Base-by-base conservation (phyloP, 2,329 filamentous ascomycete species). In the Boeremia lycopersici region DNA sequence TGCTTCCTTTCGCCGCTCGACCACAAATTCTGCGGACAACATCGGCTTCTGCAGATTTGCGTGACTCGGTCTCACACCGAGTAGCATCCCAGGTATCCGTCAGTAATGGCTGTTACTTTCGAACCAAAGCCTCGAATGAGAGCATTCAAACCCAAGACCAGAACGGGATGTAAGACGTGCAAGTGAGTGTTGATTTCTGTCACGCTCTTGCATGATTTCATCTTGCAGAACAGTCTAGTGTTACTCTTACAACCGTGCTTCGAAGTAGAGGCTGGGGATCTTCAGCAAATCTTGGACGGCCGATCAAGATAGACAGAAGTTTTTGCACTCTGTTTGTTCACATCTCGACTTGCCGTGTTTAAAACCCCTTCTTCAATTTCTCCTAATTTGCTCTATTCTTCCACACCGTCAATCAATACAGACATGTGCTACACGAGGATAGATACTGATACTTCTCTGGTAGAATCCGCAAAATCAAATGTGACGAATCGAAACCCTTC, bases 381-480 rank as follows among this genome's bases (percentile, higher is more conserved):
- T 23, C 19, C 19, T 23, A 23, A 23, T 23, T 23, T 23, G 19
- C 19, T 3, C 19, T 23, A 5, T 23, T 23, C 19, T 23, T 23
- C 19, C 19, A 23, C 19, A 23, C 19, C 19, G 19, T 23, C 19
- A 5, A 23, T 23, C 33, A 8, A 29, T 29, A 29, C 25, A 10
- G 3, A 19, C 6, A 19, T 10, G 9, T 44, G 15, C n/a, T 29
- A 8, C 25, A 29, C 6, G 3, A 34, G 15, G 25, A 17, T 41
- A 23, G 25, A 17, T 41, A 23, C 52, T 55, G 28, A 55, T 55
- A 19, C 26, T 46, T 4, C 17, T 23, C 31, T 48, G 31, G 34
- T 45, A 74, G 71, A 42, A 70, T 73, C 36, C 69, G 70, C 26
- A 63, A 60, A 50, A 59, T 74, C 12, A 74, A 73, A 56, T 74